phyloP scores from a whole-genome alignment of 768 basidiomycete genomes.

The Hygrocybe coccinea region DNA sequence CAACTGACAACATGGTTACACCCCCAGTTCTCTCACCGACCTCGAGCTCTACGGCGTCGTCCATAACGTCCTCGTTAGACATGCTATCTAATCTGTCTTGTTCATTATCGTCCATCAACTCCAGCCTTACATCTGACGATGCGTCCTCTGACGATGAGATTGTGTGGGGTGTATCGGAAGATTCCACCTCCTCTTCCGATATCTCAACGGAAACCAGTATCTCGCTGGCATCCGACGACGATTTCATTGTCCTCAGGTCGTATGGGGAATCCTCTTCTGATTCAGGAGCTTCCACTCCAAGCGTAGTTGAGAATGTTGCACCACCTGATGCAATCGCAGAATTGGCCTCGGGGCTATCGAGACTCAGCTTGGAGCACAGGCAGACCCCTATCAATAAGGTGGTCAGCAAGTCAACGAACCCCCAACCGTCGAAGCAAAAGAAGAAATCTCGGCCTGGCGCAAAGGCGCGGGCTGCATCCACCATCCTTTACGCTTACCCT shows the following conservation, averaged over 20 bases:
- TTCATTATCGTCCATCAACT: slow-evolving; percentile 16
- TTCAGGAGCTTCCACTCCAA: too few species aligned
- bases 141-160: slow-evolving; percentile 51
- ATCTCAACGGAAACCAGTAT: slow-evolving; percentile 26
- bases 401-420: background rate
- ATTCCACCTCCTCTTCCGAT: slow-evolving; percentile 24
- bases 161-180: slow-evolving; percentile 38
- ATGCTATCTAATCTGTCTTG: slow-evolving; percentile 17
- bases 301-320: too few species aligned
- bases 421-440: background rate
- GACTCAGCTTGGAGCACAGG: too few species aligned
- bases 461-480: background rate
- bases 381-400: background rate
- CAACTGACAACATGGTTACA: background rate
- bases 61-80: slow-evolving; percentile 20
- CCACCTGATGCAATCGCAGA: too few species aligned
- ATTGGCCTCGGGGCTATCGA: too few species aligned
- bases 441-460: background rate
- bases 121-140: slow-evolving; percentile 24
- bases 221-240: slow-evolving; percentile 40
- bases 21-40: background rate
- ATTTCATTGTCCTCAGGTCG: slow-evolving; percentile 47
- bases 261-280: too few species aligned
- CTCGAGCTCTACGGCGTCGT: slow-evolving; percentile 7
- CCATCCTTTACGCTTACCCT: background rate